These are phyloP conservation scores for Stenogyne calaminthoides DNA, from an alignment of 305 asterid species.

Conservation along the genomic window DNA sequence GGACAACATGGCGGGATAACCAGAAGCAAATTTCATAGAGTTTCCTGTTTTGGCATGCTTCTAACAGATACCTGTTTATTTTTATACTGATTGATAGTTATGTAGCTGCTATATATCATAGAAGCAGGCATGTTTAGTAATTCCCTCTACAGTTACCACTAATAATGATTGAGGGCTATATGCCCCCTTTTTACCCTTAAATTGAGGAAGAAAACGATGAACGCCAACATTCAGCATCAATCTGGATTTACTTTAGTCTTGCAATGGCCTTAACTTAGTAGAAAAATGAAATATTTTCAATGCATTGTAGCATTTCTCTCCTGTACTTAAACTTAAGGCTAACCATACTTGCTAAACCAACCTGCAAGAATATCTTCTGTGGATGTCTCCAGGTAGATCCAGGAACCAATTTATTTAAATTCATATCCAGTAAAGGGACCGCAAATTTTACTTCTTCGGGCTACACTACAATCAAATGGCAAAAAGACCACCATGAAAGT, in stretches of 20 bases:
- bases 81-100: neutral
- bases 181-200: neutral
- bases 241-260: conserved; percentile 3
- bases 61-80: neutral
- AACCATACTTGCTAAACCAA: conserved; percentile 34
- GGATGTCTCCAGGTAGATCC: conserved; percentile 81
- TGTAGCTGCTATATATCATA: conserved; percentile 11
- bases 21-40: neutral
- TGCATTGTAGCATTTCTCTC: conserved; percentile 4
- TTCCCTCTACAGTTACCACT: neutral
- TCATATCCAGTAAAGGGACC: conserved; percentile 79
- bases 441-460: conserved; percentile 93
- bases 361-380: conserved; percentile 89
- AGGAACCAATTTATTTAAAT: conserved; percentile 73
- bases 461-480: conserved; percentile 60
- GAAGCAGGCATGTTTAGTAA: neutral
- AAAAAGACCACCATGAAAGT: conserved; percentile 36
- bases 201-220: neutral
- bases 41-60: conserved; percentile 2
- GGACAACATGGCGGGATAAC: conserved; percentile 1
- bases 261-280: conserved; percentile 4
- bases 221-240: neutral
- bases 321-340: conserved; percentile 6
- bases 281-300: neutral
- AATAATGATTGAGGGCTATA: neutral